Evolutionary conservation across 805 yeast species (phyloP), one percentile per base, ranked within the genome.

Genomic region (Suhomyces tanzawaensis): DNA sequence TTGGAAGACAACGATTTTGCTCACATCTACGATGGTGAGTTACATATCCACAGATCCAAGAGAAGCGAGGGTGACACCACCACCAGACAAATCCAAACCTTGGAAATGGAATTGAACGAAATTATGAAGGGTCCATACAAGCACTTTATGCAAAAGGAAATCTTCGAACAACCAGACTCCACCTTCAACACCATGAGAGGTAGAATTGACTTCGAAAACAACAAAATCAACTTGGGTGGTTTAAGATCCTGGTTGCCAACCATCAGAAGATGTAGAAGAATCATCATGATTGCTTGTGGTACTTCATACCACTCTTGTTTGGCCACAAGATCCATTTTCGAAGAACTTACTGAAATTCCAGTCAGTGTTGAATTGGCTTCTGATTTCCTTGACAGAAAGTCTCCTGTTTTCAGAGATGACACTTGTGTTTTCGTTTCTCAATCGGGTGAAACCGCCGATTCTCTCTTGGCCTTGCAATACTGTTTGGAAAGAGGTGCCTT

Each of bases 151-250:
- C 95, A 89, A 70, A 93, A 93, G 76, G 99, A 93, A 71, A 93
- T 93, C 52, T 88, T 85, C 58, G 99, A 93, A 69, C 99, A 93
- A 71, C 99, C 99, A 26, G 99, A 93, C 59, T 90, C 98, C 3
- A 85, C 97, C 36, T 85, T 90, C 63, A 93, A 93, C 72, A 93
- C 99, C 36, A 93, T 93, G 99, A 85, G 99, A 74, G 99, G 99
- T 58, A 87, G 99, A 74, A 75, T 93, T 45, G 98, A 93, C 66
- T 93, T 93, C 58, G 89, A 81, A 31, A 81, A 82, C 60, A 74
- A 75, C 52, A 71, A 68, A 29, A 84, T 93, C 50, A 85, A 77
- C 49, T 74, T 93, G 44, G 99, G 99, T 57, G 99, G 99, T 28
- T 75, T 93, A 56, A 79, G 84, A 51, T 74, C 84, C 12, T 86